These are phyloP conservation scores for Peniophora sp. DNA, from an alignment of 1,284 basidiomycete genomes.

Conservation along the genomic window DNA sequence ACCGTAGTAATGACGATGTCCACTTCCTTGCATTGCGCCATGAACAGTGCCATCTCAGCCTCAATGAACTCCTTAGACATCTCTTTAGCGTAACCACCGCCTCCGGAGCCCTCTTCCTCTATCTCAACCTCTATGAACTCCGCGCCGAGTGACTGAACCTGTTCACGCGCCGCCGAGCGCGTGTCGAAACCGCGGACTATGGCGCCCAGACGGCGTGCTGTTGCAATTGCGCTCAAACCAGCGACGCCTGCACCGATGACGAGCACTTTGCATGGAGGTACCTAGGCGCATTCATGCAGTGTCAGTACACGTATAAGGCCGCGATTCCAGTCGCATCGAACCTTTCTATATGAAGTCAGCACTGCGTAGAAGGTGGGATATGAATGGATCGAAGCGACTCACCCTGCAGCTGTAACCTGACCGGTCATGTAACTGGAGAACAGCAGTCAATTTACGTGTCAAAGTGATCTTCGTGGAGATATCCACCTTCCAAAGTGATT, in stretches of 20 bases:
- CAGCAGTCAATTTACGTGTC: too few species aligned
- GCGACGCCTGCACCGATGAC: slow-evolving; percentile 85
- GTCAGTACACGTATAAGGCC: not conserved
- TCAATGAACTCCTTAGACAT: slow-evolving; percentile 88
- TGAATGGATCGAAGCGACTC: slow-evolving; percentile 22
- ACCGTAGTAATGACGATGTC: slow-evolving; percentile 84
- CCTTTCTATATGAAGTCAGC: slow-evolving; percentile 8
- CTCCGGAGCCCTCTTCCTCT: slow-evolving; percentile 72
- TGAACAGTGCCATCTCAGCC: slow-evolving; percentile 83
- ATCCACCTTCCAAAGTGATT: slow-evolving; percentile 67
- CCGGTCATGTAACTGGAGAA: slow-evolving; percentile 61
- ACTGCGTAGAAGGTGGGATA: not conserved
- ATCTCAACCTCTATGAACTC: slow-evolving; percentile 78
- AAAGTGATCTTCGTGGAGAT: too few species aligned
- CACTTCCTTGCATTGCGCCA: slow-evolving; percentile 79
- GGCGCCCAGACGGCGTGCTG: slow-evolving; percentile 74
- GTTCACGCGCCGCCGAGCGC: slow-evolving; percentile 74
- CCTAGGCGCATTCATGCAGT: slow-evolving; percentile 41
- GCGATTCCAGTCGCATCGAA: slow-evolving; percentile 15
- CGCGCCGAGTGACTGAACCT: slow-evolving; percentile 80
- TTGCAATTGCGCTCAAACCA: slow-evolving; percentile 78
- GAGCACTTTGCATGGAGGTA: slow-evolving; percentile 79
- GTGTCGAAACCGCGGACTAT: slow-evolving; percentile 84
- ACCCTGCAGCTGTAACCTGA: slow-evolving; percentile 84
- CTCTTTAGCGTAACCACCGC: slow-evolving; percentile 81